Conservation (phyloP, 148 eudicot genomes). For the Vaccinium corymbosum region DNA sequence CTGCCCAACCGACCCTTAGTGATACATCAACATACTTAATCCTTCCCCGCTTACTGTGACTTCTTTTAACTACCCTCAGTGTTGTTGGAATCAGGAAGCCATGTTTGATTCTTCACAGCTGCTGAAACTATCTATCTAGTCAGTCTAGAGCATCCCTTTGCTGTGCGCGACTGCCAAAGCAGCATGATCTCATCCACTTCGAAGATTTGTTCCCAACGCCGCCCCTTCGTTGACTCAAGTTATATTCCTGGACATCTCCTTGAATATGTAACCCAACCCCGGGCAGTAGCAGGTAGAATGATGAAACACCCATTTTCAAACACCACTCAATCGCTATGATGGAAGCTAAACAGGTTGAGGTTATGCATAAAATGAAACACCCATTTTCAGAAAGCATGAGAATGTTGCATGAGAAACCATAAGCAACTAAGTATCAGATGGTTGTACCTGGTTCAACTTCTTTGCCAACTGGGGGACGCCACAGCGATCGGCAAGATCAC, state of each 20-base stretch:
- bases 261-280: not conserved
- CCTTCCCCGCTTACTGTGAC: not conserved
- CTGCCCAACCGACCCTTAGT: not conserved
- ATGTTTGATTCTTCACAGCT: not conserved
- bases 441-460: slow-evolving; percentile 84
- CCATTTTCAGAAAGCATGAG: not conserved
- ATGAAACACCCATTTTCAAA: not conserved
- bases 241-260: no score
- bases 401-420: slow-evolving; percentile 12
- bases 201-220: not conserved
- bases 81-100: not conserved
- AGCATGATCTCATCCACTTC: not conserved
- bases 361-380: not conserved
- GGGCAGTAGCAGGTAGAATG: not conserved
- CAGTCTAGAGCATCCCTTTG: not conserved
- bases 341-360: not conserved
- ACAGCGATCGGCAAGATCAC: slow-evolving; percentile 90
- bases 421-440: slow-evolving; percentile 9
- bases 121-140: not conserved
- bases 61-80: not conserved
- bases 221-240: not conserved
- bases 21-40: not conserved
- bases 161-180: not conserved
- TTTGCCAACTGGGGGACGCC: slow-evolving; percentile 92
- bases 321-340: no score